Percentiles rank a stretch among this genome's conserved stretches.
Conservation (phyloP, 495 filamentous ascomycete species). For the Aspergillus saccharolyticus region DNA sequence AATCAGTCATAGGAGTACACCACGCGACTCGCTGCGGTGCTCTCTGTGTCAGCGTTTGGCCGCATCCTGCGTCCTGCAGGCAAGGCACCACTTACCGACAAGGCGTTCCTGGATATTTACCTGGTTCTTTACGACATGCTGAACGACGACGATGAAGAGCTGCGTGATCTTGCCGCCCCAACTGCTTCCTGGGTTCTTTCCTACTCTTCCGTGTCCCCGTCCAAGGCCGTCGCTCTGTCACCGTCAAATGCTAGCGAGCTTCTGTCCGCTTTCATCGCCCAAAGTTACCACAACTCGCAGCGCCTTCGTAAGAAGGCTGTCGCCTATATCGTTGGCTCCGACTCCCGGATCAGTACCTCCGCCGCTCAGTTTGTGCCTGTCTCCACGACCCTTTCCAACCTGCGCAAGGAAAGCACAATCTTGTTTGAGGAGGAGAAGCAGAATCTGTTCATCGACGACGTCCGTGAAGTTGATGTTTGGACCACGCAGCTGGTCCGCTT, state of each 20-base stretch:
- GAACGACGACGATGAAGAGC: constrained; percentile 87
- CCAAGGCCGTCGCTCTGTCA: constrained; percentile 29
- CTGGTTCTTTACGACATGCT: constrained; percentile 58
- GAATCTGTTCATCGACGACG: constrained; percentile 81
- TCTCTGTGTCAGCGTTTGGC: constrained; percentile 34
- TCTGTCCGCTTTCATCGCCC: constrained; percentile 41
- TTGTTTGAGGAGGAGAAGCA: constrained; percentile 87
- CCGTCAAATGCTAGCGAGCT: constrained; percentile 44
- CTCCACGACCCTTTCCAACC: constrained; percentile 39
- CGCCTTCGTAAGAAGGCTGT: constrained; percentile 27
- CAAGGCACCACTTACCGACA: constrained; percentile 24
- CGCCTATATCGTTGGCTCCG: constrained; percentile 27
- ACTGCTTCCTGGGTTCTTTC: constrained; percentile 43
- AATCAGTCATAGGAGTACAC: constrained; percentile 53
- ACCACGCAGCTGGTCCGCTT: constrained; percentile 38
- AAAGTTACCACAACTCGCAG: constrained; percentile 32
- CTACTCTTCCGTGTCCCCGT: constrained; percentile 28
- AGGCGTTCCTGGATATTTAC: constrained; percentile 40
- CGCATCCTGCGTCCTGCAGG: constrained; percentile 23
- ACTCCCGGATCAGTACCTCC: constrained; percentile 23
- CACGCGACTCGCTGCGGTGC: constrained; percentile 54
- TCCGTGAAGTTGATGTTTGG: constrained; percentile 67
- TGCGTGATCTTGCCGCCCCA: constrained; percentile 61
- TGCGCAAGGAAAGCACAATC: constrained; percentile 58
- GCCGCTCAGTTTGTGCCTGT: constrained; percentile 31